Base-by-base conservation (phyloP, 169 alveolate species). In the Plasmodium gonderi region DNA sequence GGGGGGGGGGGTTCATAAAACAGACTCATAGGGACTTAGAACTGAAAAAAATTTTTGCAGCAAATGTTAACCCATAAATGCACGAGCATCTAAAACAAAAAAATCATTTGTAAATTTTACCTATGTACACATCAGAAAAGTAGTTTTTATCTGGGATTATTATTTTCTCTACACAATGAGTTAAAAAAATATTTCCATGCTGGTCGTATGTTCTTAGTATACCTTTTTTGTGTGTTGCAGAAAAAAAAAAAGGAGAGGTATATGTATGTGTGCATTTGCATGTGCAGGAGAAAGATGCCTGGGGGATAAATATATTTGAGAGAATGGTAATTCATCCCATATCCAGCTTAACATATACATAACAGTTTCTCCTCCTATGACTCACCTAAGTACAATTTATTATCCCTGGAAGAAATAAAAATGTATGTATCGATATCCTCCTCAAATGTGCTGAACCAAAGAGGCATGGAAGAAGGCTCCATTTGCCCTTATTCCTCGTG, bases 401-500 rank as follows among this genome's bases (percentile, higher is more conserved):
- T 96, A 60, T 95, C 97, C 65, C 97, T 80, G 9, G 95, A 95
- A 9, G 97, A 91, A 23, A 95, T 96, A 91, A 96, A 95, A 44
- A 95, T 91, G 51, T 94, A 94, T 7, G 97, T 91, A 36, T 96
- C 97, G 11, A 95, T 82, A 31, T 95, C 97, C 89, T 95, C 96
- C 77, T 95, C 97, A 9, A 95, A 90, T 33, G 92, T 92, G 82
- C 96, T 94, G 65, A 95, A 91, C 97, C 97, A 95, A 2, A 94
- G 95, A n/a, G 96, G 96, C 85, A 72, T 92, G 78, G 78, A 68
- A 12, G 51, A 47, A 75, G 49, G 94, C 76, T 83, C 95, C 94
- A 33, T 85, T 75, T 47, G 45, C 33, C 45, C 45, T 72, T 42
- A 29, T 14, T 11, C 26, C 54, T 20, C 42, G 54, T 36, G 45